phyloP scores from a whole-genome alignment of 345 rosid species.

The Rhodamnia argentea region DNA sequence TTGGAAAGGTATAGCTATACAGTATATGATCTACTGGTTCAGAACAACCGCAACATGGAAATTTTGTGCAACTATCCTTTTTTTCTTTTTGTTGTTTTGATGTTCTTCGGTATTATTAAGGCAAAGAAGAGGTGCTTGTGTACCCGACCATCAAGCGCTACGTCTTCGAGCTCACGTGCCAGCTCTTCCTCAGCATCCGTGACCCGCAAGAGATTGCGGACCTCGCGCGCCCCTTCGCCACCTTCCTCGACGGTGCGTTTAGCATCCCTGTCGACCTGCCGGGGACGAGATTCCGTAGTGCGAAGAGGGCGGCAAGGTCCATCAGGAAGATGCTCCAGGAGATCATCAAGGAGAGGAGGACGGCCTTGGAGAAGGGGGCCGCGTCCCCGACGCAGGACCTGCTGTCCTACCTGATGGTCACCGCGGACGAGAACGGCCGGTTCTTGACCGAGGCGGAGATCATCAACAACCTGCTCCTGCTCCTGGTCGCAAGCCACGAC shows the following conservation, averaged over 20 bases:
- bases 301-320: neutral
- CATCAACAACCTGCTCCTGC: slow-evolving; percentile 2
- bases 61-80: neutral
- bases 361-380: slow-evolving; percentile 2
- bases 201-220: neutral
- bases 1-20: slow-evolving; percentile 7
- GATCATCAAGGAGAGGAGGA: slow-evolving; percentile 2
- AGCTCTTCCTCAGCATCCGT: neutral
- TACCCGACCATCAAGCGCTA: neutral
- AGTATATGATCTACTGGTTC: neutral
- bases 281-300: neutral
- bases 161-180: slow-evolving; percentile 4
- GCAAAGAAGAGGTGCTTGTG: slow-evolving; percentile 3
- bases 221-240: neutral
- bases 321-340: neutral
- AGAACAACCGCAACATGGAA: neutral
- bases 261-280: neutral
- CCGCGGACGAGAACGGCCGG: slow-evolving; percentile 3
- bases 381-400: slow-evolving; percentile 3
- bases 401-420: slow-evolving; percentile 8
- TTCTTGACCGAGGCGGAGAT: slow-evolving; percentile 11
- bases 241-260: neutral
- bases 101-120: neutral
- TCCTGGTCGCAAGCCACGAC: slow-evolving; percentile 8
- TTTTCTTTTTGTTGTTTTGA: neutral